Evolutionary conservation across 2,329 filamentous ascomycete genomes (phyloP).

Genomic region (Hypoxylon sp.): DNA sequence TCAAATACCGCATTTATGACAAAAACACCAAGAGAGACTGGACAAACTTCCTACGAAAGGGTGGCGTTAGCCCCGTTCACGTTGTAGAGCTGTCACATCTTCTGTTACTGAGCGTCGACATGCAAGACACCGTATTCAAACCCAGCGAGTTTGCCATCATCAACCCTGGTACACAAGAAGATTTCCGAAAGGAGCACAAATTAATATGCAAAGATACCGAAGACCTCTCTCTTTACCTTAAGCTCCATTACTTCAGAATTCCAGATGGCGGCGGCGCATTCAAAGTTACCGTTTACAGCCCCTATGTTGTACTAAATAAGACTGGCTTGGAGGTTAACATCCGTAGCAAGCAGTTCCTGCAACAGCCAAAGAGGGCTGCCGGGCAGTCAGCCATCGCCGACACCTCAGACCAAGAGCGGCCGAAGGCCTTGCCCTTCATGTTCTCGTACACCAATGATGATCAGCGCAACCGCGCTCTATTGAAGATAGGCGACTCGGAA

Average conservation of each 20-base stretch:
- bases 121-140: slow-evolving; percentile 96
- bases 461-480: slow-evolving; percentile 87
- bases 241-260: slow-evolving; percentile 90
- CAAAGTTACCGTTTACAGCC: slow-evolving; percentile 94
- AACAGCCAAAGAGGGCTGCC: slow-evolving; percentile 85
- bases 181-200: slow-evolving; percentile 86
- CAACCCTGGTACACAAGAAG: slow-evolving; percentile 88
- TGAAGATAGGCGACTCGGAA: slow-evolving; percentile 89
- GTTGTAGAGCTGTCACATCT: slow-evolving; percentile 97
- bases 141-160: slow-evolving; percentile 97
- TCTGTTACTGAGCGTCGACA: slow-evolving; percentile 90
- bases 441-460: slow-evolving; percentile 94
- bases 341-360: slow-evolving; percentile 89
- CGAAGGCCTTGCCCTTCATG: slow-evolving; percentile 92
- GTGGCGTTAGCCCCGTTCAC: slow-evolving; percentile 96
- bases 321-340: slow-evolving; percentile 91
- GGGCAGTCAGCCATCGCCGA: slow-evolving; percentile 77
- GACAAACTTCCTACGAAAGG: slow-evolving; percentile 97
- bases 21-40: slow-evolving; percentile 99
- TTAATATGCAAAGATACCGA: slow-evolving; percentile 88
- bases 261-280: slow-evolving; percentile 96
- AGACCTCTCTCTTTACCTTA: slow-evolving; percentile 83
- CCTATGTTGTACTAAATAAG: slow-evolving; percentile 95
- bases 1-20: slow-evolving; percentile 99
- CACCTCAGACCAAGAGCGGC: slow-evolving; percentile 66